Evolutionary conservation across 2,329 filamentous ascomycete species (phyloP), one percentile per base, ranked within the genome.

Genomic region (Fusarium lateritium): DNA sequence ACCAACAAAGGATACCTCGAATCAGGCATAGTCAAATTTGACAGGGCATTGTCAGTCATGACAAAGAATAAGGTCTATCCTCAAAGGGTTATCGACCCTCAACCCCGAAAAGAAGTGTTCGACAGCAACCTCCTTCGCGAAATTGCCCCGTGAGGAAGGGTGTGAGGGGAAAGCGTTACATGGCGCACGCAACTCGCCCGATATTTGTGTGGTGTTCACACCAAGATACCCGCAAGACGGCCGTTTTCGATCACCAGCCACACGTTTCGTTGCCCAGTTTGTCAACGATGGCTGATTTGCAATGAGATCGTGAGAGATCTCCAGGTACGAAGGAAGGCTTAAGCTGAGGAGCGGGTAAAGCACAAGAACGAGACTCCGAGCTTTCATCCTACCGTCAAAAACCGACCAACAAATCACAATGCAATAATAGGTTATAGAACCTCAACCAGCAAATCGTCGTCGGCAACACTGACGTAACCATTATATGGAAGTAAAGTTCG

Each of bases 101-200:
- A 34, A 46, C 47, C 62, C 53, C 28, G n/a, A 67, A 54, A 44
- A 42, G 40, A 57, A 33, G 45, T 49, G 49, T 51, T 62, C 56
- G 36, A 52, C 49, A 45, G 43, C n/a, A 50, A 44, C 38, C 43
- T 39, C 56, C 51, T 42, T 21, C 17, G 43, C 33, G 36, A 46
- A 51, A 50, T 49, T 66, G 51, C 43, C 56, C 17, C 54, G 28
- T 33, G 21, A 56, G 51, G 22, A 58, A 51, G 56, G 56, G 56
- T 44, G 64, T 43, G 62, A 56, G 43, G 60, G 56, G 60, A 47
- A 57, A 62, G 51, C 44, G 61, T 67, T 67, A 58, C 66, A 69
- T 70, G 47, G 66, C 34, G 66, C 46, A 40, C 56, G 24, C 33
- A 66, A 62, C 63, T 52, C 52, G 43, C 56, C 61, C 65, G 26